Conservation (phyloP, 1,284 basidiomycete species). For the Melampsora larici-populina region DNA sequence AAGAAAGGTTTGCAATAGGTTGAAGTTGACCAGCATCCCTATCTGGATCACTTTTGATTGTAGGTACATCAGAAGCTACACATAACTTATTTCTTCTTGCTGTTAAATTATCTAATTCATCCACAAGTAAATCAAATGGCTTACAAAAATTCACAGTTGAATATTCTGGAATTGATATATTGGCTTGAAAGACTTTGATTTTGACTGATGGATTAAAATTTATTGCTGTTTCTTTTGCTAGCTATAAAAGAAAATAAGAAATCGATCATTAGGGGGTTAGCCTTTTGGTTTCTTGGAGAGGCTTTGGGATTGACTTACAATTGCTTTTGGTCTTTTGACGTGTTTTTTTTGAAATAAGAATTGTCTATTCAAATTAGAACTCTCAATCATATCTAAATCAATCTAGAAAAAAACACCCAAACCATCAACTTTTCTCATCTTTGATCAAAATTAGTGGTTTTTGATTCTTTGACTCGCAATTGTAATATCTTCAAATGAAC, state of each 20-base stretch:
- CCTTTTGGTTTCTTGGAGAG: no score
- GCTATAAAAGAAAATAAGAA: slow-evolving; percentile 57
- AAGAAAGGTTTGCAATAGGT: slow-evolving; percentile 61
- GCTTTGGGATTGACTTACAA: no score
- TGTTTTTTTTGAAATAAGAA: slow-evolving; percentile 97
- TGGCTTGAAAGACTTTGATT: slow-evolving; percentile 85
- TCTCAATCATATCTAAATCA: slow-evolving; percentile 97
- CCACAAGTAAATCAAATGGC: slow-evolving; percentile 85
- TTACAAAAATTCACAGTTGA: slow-evolving; percentile 79
- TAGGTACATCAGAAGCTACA: slow-evolving; percentile 79
- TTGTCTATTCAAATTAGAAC: slow-evolving; percentile 95
- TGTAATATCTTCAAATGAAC: slow-evolving; percentile 84
- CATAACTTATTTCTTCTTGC: slow-evolving; percentile 93
- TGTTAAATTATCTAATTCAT: slow-evolving; percentile 93
- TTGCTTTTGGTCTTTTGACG: slow-evolving; percentile 90
- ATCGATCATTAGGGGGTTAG: no score
- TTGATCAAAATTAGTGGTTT: no score
- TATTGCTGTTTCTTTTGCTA: slow-evolving; percentile 81
- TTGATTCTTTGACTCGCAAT: no score
- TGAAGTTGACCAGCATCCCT: slow-evolving; percentile 79
- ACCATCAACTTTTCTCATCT: no score
- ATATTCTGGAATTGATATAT: slow-evolving; percentile 91
- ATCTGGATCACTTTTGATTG: slow-evolving; percentile 94
- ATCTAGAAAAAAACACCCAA: no score
- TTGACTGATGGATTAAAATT: slow-evolving; percentile 87